Conservation (phyloP, 1,139 yeast genomes). For the Yamadazyma trypodendri region DNA sequence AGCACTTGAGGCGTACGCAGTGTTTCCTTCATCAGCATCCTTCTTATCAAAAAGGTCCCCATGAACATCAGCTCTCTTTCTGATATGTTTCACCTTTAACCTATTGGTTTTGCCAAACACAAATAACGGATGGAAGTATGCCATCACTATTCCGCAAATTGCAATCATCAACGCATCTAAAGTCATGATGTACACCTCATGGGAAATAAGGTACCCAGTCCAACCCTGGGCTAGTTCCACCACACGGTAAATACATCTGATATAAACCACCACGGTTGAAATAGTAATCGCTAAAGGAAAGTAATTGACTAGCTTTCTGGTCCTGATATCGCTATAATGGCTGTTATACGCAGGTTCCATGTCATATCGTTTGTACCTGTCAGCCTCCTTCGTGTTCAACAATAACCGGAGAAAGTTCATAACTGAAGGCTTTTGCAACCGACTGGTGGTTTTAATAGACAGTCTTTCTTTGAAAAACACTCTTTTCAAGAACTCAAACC, state of each 20-base stretch:
- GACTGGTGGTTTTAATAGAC: constrained; percentile 12
- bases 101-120: constrained; percentile 39
- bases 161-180: constrained; percentile 73
- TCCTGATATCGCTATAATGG: constrained; percentile 38
- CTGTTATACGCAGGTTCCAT: constrained; percentile 35
- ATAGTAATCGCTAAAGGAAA: constrained; percentile 50
- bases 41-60: not conserved
- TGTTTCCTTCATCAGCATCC: not conserved
- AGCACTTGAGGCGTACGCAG: not conserved
- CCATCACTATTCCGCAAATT: constrained; percentile 36
- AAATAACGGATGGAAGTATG: constrained; percentile 60
- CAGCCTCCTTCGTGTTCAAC: constrained; percentile 24
- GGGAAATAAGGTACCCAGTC: constrained; percentile 61
- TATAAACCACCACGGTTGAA: constrained; percentile 55
- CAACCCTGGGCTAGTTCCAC: constrained; percentile 78
- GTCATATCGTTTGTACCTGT: constrained; percentile 17
- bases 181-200: constrained; percentile 69
- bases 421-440: constrained; percentile 26
- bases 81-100: constrained; percentile 12
- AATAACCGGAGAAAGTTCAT: constrained; percentile 19
- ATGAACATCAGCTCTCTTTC: constrained; percentile 4
- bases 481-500: constrained; percentile 27
- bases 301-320: constrained; percentile 34
- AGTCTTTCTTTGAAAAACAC: constrained; percentile 21
- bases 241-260: constrained; percentile 76